Evolutionary conservation across 2,329 filamentous ascomycete genomes (phyloP).

Genomic region (Colletotrichum sp.): DNA sequence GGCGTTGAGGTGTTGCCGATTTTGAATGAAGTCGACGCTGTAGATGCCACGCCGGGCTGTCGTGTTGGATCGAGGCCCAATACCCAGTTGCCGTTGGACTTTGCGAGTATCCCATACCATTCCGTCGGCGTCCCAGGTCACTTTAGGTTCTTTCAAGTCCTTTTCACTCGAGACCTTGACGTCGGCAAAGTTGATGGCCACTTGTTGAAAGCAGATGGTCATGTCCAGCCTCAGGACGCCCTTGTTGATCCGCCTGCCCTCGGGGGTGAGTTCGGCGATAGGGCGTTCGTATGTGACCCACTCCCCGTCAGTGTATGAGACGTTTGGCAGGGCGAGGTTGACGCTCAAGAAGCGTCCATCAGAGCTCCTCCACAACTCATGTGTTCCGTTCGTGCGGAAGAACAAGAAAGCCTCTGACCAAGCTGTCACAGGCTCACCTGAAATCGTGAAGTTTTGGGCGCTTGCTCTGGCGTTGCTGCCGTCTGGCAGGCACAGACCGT

Average conservation of each 20-base stretch:
- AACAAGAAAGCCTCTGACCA: background rate
- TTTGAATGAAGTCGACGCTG: conserved; percentile 11
- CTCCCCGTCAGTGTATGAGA: background rate
- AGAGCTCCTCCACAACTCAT: background rate
- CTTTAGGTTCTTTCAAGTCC: conserved; percentile 20
- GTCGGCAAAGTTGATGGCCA: conserved; percentile 20
- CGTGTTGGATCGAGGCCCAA: background rate
- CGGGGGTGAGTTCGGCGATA: background rate
- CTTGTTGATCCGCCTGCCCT: background rate
- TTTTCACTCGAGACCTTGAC: conserved; percentile 22
- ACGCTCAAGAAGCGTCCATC: background rate
- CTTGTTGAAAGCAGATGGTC: conserved; percentile 23
- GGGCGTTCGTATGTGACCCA: background rate
- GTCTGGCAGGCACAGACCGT: background rate
- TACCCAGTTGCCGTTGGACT: conserved; percentile 22
- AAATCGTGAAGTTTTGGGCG: background rate
- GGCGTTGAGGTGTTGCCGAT: conserved; percentile 11
- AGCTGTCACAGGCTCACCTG: background rate
- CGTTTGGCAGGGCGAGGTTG: background rate
- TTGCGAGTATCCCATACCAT: conserved; percentile 12
- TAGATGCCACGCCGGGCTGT: conserved; percentile 16
- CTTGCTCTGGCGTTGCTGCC: background rate
- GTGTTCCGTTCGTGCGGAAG: background rate
- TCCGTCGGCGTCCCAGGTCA: conserved; percentile 15
- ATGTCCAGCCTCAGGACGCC: conserved; percentile 17